Evolutionary conservation across 768 basidiomycete species (phyloP).

Genomic region (Rhizopogon vulgaris): DNA sequence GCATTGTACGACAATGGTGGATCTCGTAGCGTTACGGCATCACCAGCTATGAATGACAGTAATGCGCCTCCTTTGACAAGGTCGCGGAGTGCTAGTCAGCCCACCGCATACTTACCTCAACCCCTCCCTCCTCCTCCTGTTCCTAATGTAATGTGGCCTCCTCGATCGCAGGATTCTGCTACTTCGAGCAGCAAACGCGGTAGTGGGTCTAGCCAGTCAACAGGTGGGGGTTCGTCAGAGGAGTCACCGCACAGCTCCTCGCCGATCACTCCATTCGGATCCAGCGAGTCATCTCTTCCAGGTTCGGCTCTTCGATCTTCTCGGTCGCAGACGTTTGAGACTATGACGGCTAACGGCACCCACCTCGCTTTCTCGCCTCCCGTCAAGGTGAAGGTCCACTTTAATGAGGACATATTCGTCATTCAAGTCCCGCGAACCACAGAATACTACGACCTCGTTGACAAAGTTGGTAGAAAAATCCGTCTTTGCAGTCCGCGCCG

Average conservation of each 20-base stretch:
- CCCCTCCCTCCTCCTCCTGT: slow-evolving; percentile 48
- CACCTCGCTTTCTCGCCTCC: slow-evolving; percentile 31
- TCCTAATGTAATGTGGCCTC: slow-evolving; percentile 42
- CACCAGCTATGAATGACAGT: slow-evolving; percentile 16
- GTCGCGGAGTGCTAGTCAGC: slow-evolving; percentile 77
- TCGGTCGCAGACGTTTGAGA: slow-evolving; percentile 51
- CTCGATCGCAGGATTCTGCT: slow-evolving; percentile 35
- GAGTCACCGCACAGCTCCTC: slow-evolving; percentile 81
- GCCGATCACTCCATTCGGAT: slow-evolving; percentile 89
- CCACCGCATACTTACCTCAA: slow-evolving; percentile 60
- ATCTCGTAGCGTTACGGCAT: slow-evolving; percentile 29
- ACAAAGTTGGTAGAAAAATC: slow-evolving; percentile 90
- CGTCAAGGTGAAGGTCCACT: slow-evolving; percentile 92
- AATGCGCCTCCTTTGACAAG: slow-evolving; percentile 36
- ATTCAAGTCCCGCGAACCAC: slow-evolving; percentile 81
- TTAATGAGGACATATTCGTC: slow-evolving; percentile 92
- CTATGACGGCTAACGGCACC: slow-evolving; percentile 23
- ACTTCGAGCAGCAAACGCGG: slow-evolving; percentile 57
- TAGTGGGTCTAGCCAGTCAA: slow-evolving; percentile 81
- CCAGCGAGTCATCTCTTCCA: slow-evolving; percentile 73
- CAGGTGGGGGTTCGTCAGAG: slow-evolving; percentile 67
- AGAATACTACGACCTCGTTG: slow-evolving; percentile 77
- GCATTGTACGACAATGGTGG: slow-evolving; percentile 44
- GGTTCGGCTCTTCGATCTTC: slow-evolving; percentile 48
- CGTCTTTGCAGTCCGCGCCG: slow-evolving; percentile 79